Evolutionary conservation across 345 rosid genomes (phyloP), one percentile per base, ranked within the genome.

Genomic region (Geranium rotundifolium): DNA sequence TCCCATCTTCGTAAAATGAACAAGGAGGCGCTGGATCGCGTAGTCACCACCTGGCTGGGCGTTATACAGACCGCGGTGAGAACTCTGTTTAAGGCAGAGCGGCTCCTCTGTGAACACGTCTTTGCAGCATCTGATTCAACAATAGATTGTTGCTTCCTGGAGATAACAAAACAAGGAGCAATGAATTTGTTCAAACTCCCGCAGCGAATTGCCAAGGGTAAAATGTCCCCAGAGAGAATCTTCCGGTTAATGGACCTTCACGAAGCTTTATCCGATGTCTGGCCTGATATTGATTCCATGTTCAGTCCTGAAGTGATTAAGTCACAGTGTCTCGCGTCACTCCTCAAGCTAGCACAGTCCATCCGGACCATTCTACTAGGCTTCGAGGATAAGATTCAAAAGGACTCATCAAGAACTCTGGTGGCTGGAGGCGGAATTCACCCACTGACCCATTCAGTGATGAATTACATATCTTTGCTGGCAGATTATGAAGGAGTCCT

Each of bases 91-190:
- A 50, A 2, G 19, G 70, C 67, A 14, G 83, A 79, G 62, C 68
- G 69, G n/a, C 8, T 57, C 46, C 75, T 80, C 13, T 77, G 75
- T 46, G 73, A 76, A 58, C 63, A 67, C 29, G 77, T 80, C 30
- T 80, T 76, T 52, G 65, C 81, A 12, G 59, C 75, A 5, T 71
- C 79, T 57, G 49, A 60, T 56, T 20, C 62, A 2, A 60, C 65
- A 41, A 72, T 69, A 68, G 77, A 76, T 31, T 60, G 73, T 1
- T 76, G 83, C 62, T 76, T 73, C 60, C 20, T 68, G n/a, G 79
- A 79, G 58, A 73, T 76, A n/a, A 69, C 68, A 18, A 69, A 69
- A 69, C 77, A 69, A 39, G 69, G 66, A 27, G 80, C 79, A 23
- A 61, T 20, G 3, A 65, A 56, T 58, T 67, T 74, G 9, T 65